Evolutionary conservation across 768 basidiomycete genomes (phyloP).

Genomic region (Lepiota brunneoincarnata): DNA sequence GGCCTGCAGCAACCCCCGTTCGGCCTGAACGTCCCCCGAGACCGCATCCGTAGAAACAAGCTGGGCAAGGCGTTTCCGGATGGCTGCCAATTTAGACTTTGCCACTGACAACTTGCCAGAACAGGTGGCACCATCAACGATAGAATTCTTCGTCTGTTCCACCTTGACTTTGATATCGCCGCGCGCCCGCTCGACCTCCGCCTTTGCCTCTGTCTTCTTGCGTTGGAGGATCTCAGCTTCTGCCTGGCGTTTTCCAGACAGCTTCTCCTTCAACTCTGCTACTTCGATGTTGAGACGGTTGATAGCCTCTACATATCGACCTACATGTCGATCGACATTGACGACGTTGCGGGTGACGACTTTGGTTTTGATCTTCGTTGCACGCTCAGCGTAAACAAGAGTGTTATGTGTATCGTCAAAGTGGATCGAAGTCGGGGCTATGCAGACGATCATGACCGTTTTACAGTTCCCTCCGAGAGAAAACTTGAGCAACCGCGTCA

Average conservation of each 20-base stretch:
- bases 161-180: constrained; percentile 69
- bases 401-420: constrained; percentile 99
- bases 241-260: constrained; percentile 64
- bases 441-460: constrained; percentile 98
- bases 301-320: constrained; percentile 93
- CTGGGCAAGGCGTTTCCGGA: constrained; percentile 59
- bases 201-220: constrained; percentile 65
- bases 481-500: constrained; percentile 96
- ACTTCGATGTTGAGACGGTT: constrained; percentile 84
- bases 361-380: constrained; percentile 97
- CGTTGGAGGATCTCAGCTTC: constrained; percentile 66
- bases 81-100: constrained; percentile 61
- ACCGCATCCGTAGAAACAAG: constrained; percentile 40
- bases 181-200: constrained; percentile 73
- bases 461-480: constrained; percentile 98
- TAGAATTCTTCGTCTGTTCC: constrained; percentile 67
- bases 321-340: constrained; percentile 93
- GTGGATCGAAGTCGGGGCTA: constrained; percentile 92
- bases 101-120: constrained; percentile 70
- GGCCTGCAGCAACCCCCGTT: constrained; percentile 64
- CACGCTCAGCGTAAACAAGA: constrained; percentile 94
- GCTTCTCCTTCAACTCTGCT: constrained; percentile 79
- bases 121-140: constrained; percentile 75
- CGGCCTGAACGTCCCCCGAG: constrained; percentile 56
- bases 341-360: constrained; percentile 94